Conservation (phyloP, 805 yeast genomes). For the Metschnikowia noctiluminum region DNA sequence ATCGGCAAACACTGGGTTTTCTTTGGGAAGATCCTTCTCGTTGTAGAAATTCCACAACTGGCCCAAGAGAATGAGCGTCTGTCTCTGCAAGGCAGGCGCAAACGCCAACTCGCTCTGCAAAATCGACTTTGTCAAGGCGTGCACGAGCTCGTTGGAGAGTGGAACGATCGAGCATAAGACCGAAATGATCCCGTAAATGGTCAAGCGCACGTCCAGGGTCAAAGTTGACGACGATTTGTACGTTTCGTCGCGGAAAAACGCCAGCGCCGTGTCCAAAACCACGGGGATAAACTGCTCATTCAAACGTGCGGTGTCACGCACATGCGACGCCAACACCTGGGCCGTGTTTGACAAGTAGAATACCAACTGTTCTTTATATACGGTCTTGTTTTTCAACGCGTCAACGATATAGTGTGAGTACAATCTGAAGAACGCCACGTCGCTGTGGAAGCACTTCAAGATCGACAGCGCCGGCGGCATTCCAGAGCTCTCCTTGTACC, state of each 20-base stretch:
- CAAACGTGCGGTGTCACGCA: conserved; percentile 42
- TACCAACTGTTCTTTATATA: conserved; percentile 68
- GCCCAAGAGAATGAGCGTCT: conserved; percentile 38
- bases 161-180: conserved; percentile 75
- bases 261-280: conserved; percentile 56
- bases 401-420: conserved; percentile 55
- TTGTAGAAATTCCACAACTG: conserved; percentile 36
- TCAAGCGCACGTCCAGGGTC: conserved; percentile 61
- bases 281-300: conserved; percentile 50
- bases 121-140: conserved; percentile 33
- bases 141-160: conserved; percentile 35
- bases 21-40: conserved; percentile 14
- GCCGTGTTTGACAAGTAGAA: conserved; percentile 75
- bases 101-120: conserved; percentile 25
- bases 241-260: conserved; percentile 36
- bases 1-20: conserved; percentile 19
- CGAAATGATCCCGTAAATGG: conserved; percentile 78
- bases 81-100: conserved; percentile 22
- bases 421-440: conserved; percentile 61
- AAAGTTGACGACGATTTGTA: conserved; percentile 20
- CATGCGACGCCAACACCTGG: conserved; percentile 62
- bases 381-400: conserved; percentile 49
- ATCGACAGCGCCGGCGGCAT: conserved; percentile 68
- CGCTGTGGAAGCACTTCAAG: conserved; percentile 65
- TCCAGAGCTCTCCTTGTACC: conserved; percentile 61